Conservation (phyloP, 2,329 filamentous ascomycete species). For the Cytospora mali region DNA sequence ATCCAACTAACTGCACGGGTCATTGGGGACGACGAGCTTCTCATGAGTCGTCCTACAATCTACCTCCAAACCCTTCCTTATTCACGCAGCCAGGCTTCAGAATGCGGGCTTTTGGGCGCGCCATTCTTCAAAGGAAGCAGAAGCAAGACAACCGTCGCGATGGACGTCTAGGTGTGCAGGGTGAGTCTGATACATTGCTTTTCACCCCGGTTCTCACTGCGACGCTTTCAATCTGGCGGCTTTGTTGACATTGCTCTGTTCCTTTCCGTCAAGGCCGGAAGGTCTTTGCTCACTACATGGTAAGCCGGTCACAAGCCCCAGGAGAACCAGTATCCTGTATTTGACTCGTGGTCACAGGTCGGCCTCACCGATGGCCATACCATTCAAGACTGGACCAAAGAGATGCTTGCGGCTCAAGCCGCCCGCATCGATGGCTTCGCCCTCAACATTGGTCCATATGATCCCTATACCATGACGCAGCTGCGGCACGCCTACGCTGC, state of each 20-base stretch:
- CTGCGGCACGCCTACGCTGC: conserved; percentile 39
- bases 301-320: conserved; percentile 7
- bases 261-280: conserved; percentile 12
- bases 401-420: conserved; percentile 39
- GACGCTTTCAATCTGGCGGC: not conserved
- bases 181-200: not conserved
- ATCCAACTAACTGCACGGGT: not conserved
- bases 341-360: conserved; percentile 32
- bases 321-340: not conserved
- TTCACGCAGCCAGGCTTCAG: not conserved
- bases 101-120: conserved; percentile 17
- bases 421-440: conserved; percentile 46
- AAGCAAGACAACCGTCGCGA: conserved; percentile 2
- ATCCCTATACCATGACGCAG: conserved; percentile 39
- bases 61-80: not conserved
- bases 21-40: not conserved
- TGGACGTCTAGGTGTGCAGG: not conserved
- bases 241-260: not conserved
- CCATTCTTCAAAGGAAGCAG: conserved; percentile 6
- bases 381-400: conserved; percentile 37
- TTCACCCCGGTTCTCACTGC: too few species aligned
- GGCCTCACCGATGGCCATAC: conserved; percentile 39
- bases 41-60: not conserved
- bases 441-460: conserved; percentile 43
- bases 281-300: conserved; percentile 38